Percentiles rank a stretch among this genome's conserved stretches.
These are phyloP conservation scores for Kappamyces sp. DNA, from an alignment of 192 early-diverging fungal species.

Conservation along the genomic window DNA sequence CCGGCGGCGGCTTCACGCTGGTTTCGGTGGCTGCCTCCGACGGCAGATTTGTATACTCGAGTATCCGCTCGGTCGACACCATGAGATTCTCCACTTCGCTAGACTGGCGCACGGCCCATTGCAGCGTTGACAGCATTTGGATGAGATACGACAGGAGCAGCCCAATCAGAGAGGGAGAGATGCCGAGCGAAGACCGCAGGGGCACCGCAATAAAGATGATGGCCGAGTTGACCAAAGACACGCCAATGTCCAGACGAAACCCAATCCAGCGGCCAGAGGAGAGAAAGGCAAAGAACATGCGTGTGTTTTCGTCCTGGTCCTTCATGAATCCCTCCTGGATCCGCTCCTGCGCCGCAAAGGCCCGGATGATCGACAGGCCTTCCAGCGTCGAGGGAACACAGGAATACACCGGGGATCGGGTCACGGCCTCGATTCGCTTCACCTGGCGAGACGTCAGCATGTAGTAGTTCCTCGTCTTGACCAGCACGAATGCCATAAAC, in stretches of 20 bases:
- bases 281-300: constrained; percentile 19
- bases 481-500: constrained; percentile 29
- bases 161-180: constrained; percentile 45
- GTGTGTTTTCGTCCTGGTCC: constrained; percentile 30
- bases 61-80: constrained; percentile 62
- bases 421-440: constrained; percentile 58
- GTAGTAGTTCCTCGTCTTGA: constrained; percentile 39
- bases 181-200: constrained; percentile 18
- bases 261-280: constrained; percentile 25
- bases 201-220: neutral
- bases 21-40: constrained; percentile 16
- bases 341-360: constrained; percentile 66
- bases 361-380: constrained; percentile 68
- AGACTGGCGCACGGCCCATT: constrained; percentile 39
- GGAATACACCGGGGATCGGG: constrained; percentile 38
- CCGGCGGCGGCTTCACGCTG: constrained; percentile 16
- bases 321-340: constrained; percentile 37
- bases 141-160: constrained; percentile 47
- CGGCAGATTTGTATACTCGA: constrained; percentile 51
- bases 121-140: constrained; percentile 44
- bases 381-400: constrained; percentile 27
- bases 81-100: constrained; percentile 48
- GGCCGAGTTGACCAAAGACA: constrained; percentile 9
- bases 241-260: constrained; percentile 22
- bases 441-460: constrained; percentile 49